Conservation (phyloP, 2,329 filamentous ascomycete genomes). For the Penicillium sp. region DNA sequence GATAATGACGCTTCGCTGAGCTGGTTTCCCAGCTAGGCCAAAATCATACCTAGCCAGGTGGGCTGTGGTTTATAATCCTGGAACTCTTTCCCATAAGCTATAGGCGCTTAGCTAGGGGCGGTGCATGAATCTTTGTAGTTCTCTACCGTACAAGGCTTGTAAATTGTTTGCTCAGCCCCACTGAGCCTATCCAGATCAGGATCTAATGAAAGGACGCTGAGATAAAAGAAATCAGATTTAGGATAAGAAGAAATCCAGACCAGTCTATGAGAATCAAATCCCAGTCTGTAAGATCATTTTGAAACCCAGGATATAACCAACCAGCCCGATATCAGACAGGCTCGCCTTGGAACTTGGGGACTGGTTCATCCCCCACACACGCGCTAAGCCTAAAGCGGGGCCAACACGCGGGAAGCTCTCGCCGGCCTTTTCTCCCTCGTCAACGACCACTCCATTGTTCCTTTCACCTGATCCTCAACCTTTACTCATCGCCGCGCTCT, state of each 20-base stretch:
- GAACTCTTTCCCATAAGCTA: too few relatives aligned
- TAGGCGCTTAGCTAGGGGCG: too few relatives aligned
- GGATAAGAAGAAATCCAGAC: too few relatives aligned
- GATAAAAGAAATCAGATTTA: too few relatives aligned
- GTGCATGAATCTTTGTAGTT: not conserved
- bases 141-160: not conserved
- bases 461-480: not conserved
- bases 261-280: too few relatives aligned
- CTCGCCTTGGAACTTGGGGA: not conserved
- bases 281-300: not conserved
- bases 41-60: too few relatives aligned
- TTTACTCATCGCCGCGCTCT: not conserved
- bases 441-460: slow-evolving; percentile 2
- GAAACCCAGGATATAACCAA: not conserved
- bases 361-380: slow-evolving; percentile 11
- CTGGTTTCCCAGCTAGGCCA: too few relatives aligned
- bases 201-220: too few relatives aligned
- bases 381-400: slow-evolving; percentile 17
- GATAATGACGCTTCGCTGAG: too few relatives aligned
- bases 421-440: slow-evolving; percentile 6
- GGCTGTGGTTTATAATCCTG: too few relatives aligned
- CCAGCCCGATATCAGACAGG: not conserved
- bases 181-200: not conserved
- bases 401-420: slow-evolving; percentile 18
- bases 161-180: not conserved